Evolutionary conservation across 2,329 filamentous ascomycete species (phyloP), one percentile per base, ranked within the genome.

Genomic region (Fusarium neocosmosporiellum): DNA sequence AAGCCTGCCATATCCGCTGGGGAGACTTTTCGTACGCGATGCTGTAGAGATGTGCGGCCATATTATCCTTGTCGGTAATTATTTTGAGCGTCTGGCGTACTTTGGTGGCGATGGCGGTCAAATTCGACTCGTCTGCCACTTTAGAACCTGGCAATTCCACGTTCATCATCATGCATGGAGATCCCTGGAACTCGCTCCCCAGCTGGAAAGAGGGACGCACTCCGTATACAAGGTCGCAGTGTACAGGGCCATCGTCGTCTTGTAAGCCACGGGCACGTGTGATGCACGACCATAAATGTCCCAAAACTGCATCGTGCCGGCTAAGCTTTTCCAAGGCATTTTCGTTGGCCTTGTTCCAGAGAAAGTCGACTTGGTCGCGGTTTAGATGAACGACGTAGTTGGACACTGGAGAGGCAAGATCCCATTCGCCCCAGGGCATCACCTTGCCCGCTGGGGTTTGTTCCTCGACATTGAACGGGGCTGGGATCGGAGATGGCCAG

Each of bases 1-100:
- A 79, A 0, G 75, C 75, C 55, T 78, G 77, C 77, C 77, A 79
- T 53, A 78, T 69, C 1, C 74, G 67, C 14, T 79, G 77, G 13
- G 77, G 77, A 2, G 77, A 72, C 37, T 67, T 72, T 46, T 78
- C 76, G 7, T 72, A 77, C 0, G 75, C 71, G 3, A 78, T 20
- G 1, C 59, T 59, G 33, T 79, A 68, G 1, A 79, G 57, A 57
- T 75, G 70, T 0, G 71, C 65, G 1, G 68, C 64, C 10, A 79
- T 18, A 2, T 65, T 69, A 0, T n/a, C 37, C 1, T 41, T 57
- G 0, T 69, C 10, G 2, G 61, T 50, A 1, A 77, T 61, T 4
- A 24, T n/a, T 8, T 27, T 60, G 20, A 76, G 60, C 1, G 76
- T 72, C 5, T 68, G 41, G 24, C 76, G 76, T 9, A 78, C 60